Evolutionary conservation across 108 stramenopile species (phyloP), one percentile per base, ranked within the genome.

Genomic region (Ochromonas danica): DNA sequence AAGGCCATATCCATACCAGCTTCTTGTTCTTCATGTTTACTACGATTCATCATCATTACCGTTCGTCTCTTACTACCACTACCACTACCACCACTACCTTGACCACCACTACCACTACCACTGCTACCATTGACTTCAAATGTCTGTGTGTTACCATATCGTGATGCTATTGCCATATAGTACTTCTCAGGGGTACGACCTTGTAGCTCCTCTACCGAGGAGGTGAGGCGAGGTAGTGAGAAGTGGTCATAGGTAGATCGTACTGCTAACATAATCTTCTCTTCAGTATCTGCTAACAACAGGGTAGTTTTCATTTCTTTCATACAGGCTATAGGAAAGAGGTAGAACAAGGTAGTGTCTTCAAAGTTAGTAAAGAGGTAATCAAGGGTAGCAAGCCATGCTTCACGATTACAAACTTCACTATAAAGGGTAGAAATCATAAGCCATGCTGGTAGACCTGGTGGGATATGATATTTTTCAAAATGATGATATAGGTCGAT

Each of bases 341-440:
- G n/a, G 3, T 14, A 6, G 25, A 75, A 6, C 14, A 33, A 33
- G 25, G 27, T 31, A 36, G 10, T 62, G 62, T 45, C 39, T 28
- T 75, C 42, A 42, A 51, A 42, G 22, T 63, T n/a, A 38, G 70
- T 51, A 40, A 85, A 71, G 14, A 85, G 0, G 6, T 61, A 57
- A 78, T 85, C 84, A 80, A 81, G 75, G 43, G 81, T 25, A 0
- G 43, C 1, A 1, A 85, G 82, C 84, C 84, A 85, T 25, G 71
- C 65, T 1, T 27, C 0, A 78, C 78, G 77, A 36, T 31, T 40
- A 36, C 77, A 41, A 14, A 79, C 60, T 78, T 85, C 84, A 35
- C 39, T 79, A 38, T 80, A 78, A 43, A 81, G 35, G 43, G 41
- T 67, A 35, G 74, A 70, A 22, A 84, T 42, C 63, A 84, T 28